These are phyloP conservation scores for Gracilaria gracilis DNA, from an alignment of 23 red algal genomes.

Conservation along the genomic window DNA sequence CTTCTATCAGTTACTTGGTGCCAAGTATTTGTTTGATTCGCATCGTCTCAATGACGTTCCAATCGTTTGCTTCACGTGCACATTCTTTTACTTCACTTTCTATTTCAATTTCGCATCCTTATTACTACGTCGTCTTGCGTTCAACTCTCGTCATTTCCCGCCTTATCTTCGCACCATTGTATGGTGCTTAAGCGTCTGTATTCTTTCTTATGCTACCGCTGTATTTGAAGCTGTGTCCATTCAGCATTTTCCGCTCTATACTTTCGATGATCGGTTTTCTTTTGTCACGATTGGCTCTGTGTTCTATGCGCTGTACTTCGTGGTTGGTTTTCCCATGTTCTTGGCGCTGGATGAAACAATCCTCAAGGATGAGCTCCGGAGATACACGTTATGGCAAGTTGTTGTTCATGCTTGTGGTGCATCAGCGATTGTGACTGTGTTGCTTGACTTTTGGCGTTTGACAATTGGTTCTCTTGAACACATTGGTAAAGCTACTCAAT, in stretches of 20 bases:
- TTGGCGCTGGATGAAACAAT: slow-evolving; percentile 75
- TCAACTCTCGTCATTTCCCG: neutral
- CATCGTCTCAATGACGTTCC: slow-evolving; percentile 93
- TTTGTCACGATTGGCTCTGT: slow-evolving; percentile 79
- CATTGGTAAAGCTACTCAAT: neutral
- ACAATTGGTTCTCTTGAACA: slow-evolving; percentile 74
- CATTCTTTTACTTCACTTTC: slow-evolving; percentile 94
- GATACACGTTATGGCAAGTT: slow-evolving; percentile 36
- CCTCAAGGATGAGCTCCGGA: neutral
- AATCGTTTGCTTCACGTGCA: slow-evolving; percentile 75
- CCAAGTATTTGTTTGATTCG: slow-evolving; percentile 88
- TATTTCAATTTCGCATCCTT: slow-evolving; percentile 81
- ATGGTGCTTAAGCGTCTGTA: slow-evolving; percentile 36
- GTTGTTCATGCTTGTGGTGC: slow-evolving; percentile 78
- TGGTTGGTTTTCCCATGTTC: slow-evolving; percentile 96
- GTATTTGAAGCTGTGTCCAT: slow-evolving; percentile 94
- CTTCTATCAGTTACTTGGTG: slow-evolving; percentile 93
- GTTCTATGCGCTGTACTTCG: slow-evolving; percentile 95
- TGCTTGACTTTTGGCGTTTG: slow-evolving; percentile 95
- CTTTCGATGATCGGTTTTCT: slow-evolving; percentile 52
- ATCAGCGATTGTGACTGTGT: slow-evolving; percentile 86
- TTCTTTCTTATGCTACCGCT: slow-evolving; percentile 86
- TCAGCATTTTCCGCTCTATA: slow-evolving; percentile 92
- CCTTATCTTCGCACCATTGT: neutral
- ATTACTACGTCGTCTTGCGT: slow-evolving; percentile 66